These are phyloP conservation scores for Rusavskia elegans DNA, from an alignment of 495 filamentous ascomycete species.

Conservation along the genomic window DNA sequence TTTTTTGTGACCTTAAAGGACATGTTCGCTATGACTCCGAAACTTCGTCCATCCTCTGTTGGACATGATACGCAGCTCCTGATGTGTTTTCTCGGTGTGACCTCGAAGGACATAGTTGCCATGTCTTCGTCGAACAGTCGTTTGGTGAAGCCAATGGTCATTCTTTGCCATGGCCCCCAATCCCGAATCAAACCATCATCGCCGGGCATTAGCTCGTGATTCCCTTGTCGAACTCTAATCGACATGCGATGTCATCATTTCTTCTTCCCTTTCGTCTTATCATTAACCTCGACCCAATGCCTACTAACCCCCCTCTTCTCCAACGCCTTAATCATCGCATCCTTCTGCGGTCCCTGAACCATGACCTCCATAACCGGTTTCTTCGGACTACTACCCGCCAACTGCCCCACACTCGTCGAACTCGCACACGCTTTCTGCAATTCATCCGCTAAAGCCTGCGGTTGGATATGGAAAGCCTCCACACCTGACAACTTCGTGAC, in stretches of 20 bases:
- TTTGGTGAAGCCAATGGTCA: no score
- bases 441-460: slow-evolving; percentile 48
- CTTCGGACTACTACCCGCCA: slow-evolving; percentile 41
- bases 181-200: no score
- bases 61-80: no score
- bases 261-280: slow-evolving; percentile 62
- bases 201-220: no score
- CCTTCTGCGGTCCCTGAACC: slow-evolving; percentile 53
- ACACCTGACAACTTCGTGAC: slow-evolving; percentile 48
- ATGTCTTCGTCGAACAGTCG: no score
- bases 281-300: slow-evolving; percentile 46
- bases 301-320: slow-evolving; percentile 40
- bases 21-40: no score
- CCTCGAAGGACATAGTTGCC: no score
- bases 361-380: slow-evolving; percentile 54
- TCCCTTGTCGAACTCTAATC: no score
- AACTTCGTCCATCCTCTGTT: no score
- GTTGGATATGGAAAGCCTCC: slow-evolving; percentile 46
- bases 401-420: slow-evolving; percentile 47
- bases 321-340: slow-evolving; percentile 43
- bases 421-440: slow-evolving; percentile 57
- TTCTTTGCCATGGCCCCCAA: no score
- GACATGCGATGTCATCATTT: slow-evolving; percentile 3
- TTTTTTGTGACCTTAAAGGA: no score
- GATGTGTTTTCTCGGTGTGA: no score